These are phyloP conservation scores for Leccinum solheimii DNA, from an alignment of 1,284 basidiomycete genomes.

Conservation along the genomic window DNA sequence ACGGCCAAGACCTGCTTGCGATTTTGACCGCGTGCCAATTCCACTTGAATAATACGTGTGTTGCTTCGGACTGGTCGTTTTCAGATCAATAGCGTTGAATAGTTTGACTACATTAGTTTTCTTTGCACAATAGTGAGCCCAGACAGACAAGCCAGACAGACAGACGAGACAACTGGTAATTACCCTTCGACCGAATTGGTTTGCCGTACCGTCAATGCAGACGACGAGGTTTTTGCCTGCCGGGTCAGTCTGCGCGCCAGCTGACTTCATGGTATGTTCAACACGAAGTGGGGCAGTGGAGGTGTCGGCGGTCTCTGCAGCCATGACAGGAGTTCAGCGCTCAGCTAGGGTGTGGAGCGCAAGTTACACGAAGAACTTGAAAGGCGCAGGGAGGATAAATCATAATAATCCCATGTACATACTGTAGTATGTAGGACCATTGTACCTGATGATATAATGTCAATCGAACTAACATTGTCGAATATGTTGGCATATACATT, in stretches of 20 bases:
- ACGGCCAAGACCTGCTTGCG: conserved; percentile 21
- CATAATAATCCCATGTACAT: no score
- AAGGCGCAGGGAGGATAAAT: neutral
- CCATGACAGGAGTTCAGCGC: neutral
- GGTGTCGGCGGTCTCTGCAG: neutral
- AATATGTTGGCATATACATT: no score
- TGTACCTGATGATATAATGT: no score
- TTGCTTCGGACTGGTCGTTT: conserved; percentile 23
- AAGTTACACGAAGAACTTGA: neutral
- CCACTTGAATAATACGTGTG: conserved; percentile 44
- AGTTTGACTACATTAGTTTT: conserved; percentile 16
- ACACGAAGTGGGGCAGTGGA: neutral
- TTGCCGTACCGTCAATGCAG: conserved; percentile 39
- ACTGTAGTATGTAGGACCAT: no score
- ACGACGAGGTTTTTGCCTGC: conserved; percentile 29
- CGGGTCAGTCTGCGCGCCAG: neutral
- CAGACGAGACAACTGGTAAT: neutral
- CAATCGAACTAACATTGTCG: no score
- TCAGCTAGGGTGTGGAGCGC: neutral
- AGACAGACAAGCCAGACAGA: neutral
- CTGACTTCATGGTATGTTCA: neutral
- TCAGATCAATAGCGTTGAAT: conserved; percentile 18
- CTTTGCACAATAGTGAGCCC: conserved; percentile 4
- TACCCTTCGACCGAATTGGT: conserved; percentile 31
- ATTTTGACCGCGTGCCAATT: conserved; percentile 39